Evolutionary conservation across 371 early-diverging fungal species (phyloP).

Genomic region (Mucor lusitanicus): DNA sequence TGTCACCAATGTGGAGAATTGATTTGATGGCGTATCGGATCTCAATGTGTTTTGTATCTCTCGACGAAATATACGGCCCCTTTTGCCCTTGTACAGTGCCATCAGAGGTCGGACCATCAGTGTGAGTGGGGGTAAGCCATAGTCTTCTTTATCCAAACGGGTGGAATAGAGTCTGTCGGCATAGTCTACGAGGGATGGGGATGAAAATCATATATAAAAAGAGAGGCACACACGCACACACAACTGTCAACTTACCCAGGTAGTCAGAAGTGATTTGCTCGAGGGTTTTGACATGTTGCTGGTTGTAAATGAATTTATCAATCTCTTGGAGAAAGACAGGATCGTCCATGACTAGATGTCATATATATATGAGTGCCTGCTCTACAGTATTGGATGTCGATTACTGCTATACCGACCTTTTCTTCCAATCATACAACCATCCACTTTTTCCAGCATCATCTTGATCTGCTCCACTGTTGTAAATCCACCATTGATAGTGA

Average conservation of each 20-base stretch:
- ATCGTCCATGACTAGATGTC: slow-evolving; percentile 34
- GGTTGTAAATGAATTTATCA: slow-evolving; percentile 24
- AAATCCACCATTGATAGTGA: slow-evolving; percentile 87
- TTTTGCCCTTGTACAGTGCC: slow-evolving; percentile 28
- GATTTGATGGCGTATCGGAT: slow-evolving; percentile 7
- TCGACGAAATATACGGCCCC: slow-evolving; percentile 40
- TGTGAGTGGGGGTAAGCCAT: slow-evolving; percentile 34
- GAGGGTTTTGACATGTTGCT: slow-evolving; percentile 25
- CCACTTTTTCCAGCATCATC: slow-evolving; percentile 48
- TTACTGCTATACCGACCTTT: slow-evolving; percentile 49
- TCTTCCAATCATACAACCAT: slow-evolving; percentile 82
- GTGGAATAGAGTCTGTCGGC: slow-evolving; percentile 24
- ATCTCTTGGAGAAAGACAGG: slow-evolving; percentile 38
- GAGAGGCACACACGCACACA: neutral
- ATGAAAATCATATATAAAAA: neutral
- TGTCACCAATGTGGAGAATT: slow-evolving; percentile 20
- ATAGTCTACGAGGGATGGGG: slow-evolving; percentile 17
- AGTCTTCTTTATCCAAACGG: slow-evolving; percentile 2
- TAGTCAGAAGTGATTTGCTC: slow-evolving; percentile 45
- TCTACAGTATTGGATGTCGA: too few species aligned
- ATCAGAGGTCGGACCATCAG: slow-evolving; percentile 40
- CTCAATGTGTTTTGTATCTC: slow-evolving; percentile 23
- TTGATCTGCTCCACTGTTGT: slow-evolving; percentile 44
- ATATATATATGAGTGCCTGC: neutral
- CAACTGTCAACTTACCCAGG: slow-evolving; percentile 25